Evolutionary conservation across 163 green algal species (phyloP), one percentile per base, ranked within the genome.

Genomic region (Scenedesmus sp.): DNA sequence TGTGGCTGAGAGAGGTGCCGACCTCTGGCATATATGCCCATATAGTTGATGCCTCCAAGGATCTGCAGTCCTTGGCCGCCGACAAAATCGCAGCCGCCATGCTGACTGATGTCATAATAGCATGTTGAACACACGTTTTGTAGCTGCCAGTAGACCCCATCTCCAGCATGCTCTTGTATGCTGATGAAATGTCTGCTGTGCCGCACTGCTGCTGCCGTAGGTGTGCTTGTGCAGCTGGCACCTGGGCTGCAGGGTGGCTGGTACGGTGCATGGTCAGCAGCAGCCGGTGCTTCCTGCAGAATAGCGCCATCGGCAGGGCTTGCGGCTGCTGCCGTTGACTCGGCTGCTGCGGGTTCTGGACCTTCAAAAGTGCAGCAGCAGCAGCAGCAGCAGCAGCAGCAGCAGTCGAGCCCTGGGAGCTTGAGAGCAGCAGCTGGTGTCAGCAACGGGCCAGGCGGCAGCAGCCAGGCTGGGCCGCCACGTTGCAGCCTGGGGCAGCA

Each of bases 191-290:
- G 81, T 33, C 18, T n/a, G 51, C 51, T 53, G 10, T 37, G 20
- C 5, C 12, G 40, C 37, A 49, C 46, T 43, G n/a, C 49, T 70
- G 22, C 65, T 33, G 68, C 49, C 83, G 22, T 80, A 91, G 72
- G 81, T 87, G 85, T 44, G 20, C 70, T 24, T 59, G 82, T 35
- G 76, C 80, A 65, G 37, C 43, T 89, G 12, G 15, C 18, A 30
- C 78, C 51, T 49, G 18, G 24, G 0, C 56, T 93, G 51, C 76
- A 73, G 26, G 86, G 79, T 1, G 80, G 82, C 35, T 94, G 92
- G 92, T 93, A 89, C 73, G 92, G 92, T 70, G n/a, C 83, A 30
- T 94, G 92, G 92, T 83, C 22, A 33, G 81, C 82, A 65, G 72
- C 87, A 37, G 83, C 82, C 70, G 85, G 44, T 35, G 78, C 43